A percentile compares a stretch with the other conserved stretches of the same genome.
Evolutionary conservation across 2,329 filamentous ascomycete species (phyloP).

Genomic region (Fusarium equiseti): DNA sequence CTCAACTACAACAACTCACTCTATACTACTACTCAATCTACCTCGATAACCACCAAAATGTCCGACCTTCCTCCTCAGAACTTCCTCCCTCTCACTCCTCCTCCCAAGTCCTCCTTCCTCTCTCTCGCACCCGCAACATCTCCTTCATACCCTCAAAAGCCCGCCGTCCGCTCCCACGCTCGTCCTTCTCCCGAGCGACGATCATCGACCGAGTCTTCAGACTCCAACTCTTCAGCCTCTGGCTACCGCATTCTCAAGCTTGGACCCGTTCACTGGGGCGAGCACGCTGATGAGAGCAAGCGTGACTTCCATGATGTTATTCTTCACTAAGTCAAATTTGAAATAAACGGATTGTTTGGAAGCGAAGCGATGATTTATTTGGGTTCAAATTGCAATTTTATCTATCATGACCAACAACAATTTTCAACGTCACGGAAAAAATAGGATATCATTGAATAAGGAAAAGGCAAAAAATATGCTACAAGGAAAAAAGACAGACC

Average conservation of each 20-base stretch:
- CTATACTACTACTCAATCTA: neutral
- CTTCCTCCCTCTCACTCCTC: constrained; percentile 45
- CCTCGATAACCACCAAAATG: constrained; percentile 30
- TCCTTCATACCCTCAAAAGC: constrained; percentile 64
- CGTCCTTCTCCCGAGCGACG: constrained; percentile 55
- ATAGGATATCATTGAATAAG: constrained; percentile 6
- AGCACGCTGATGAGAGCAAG: constrained; percentile 68
- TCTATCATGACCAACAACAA: constrained; percentile 1
- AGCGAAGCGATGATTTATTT: constrained; percentile 33
- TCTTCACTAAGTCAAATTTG: constrained; percentile 51
- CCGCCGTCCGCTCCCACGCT: constrained; percentile 48
- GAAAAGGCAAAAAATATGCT: constrained; percentile 4
- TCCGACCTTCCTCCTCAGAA: constrained; percentile 45
- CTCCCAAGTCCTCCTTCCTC: constrained; percentile 59
- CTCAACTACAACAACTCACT: constrained; percentile 32
- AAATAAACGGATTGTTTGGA: constrained; percentile 1
- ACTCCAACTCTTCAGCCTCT: constrained; percentile 51
- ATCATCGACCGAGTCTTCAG: constrained; percentile 58
- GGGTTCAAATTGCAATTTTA: constrained; percentile 5
- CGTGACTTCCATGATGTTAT: constrained; percentile 66
- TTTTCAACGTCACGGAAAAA: neutral
- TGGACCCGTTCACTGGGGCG: constrained; percentile 73
- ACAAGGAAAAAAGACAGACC: neutral
- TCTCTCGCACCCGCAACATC: constrained; percentile 70
- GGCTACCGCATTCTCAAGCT: constrained; percentile 70